Percentiles rank a stretch among this genome's conserved stretches.
phyloP scores from a whole-genome alignment of 441 rosid species.

The Populus trichocarpa region DNA sequence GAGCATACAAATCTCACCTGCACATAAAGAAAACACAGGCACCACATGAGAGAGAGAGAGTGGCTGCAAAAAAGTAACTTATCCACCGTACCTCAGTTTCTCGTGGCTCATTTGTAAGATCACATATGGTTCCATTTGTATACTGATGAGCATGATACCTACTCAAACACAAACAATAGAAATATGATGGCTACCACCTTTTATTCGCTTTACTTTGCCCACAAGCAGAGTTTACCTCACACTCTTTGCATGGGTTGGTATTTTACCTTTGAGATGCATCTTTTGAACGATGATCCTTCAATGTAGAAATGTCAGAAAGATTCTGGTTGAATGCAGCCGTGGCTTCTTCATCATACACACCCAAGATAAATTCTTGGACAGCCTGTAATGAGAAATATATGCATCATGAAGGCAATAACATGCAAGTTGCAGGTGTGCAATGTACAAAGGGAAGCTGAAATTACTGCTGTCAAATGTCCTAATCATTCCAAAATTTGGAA shows the following conservation, averaged over 20 bases:
- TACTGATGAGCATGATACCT: slow-evolving; percentile 90
- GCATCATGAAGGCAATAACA: not conserved
- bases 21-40: slow-evolving; percentile 9
- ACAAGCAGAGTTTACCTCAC: no score
- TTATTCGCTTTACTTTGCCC: not conserved
- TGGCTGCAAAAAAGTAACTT: not conserved
- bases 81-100: slow-evolving; percentile 66
- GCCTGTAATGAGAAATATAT: slow-evolving; percentile 34
- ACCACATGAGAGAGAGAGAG: not conserved
- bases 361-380: slow-evolving; percentile 81
- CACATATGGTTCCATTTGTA: slow-evolving; percentile 80
- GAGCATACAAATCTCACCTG: slow-evolving; percentile 97
- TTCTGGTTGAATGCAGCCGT: slow-evolving; percentile 74
- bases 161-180: slow-evolving; percentile 14
- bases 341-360: slow-evolving; percentile 69
- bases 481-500: not conserved
- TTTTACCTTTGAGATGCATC: slow-evolving; percentile 82
- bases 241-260: not conserved
- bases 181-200: not conserved
- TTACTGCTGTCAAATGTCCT: no score
- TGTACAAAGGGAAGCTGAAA: no score
- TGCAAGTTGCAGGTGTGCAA: no score
- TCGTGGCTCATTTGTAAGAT: slow-evolving; percentile 81
- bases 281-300: slow-evolving; percentile 75
- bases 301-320: slow-evolving; percentile 60